These are phyloP conservation scores for Cornus florida DNA, from an alignment of 148 eudicot species.

Conservation along the genomic window DNA sequence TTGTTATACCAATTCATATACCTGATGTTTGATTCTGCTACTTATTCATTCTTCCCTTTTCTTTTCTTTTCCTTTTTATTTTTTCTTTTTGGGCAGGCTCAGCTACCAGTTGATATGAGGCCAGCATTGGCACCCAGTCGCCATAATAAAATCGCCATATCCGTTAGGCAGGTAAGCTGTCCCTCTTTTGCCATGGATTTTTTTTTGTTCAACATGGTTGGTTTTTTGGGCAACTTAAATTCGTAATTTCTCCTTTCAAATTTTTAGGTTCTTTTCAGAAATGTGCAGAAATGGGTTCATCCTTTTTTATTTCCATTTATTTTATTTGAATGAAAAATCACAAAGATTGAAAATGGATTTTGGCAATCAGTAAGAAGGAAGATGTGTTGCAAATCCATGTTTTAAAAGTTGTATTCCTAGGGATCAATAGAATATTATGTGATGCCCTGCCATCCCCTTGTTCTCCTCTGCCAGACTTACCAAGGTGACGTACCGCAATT, in stretches of 20 bases:
- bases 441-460: background rate
- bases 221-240: too few species aligned
- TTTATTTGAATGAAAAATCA: background rate
- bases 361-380: background rate
- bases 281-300: background rate
- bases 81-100: conserved; percentile 58
- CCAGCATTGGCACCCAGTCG: conserved; percentile 74
- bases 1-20: conserved; percentile 8
- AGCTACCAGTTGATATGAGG: conserved; percentile 81
- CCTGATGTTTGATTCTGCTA: conserved; percentile 8
- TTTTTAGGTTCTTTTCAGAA: conserved; percentile 3
- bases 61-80: background rate
- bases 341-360: background rate
- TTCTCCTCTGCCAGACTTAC: background rate
- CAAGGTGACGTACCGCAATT: background rate
- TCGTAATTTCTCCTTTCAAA: background rate
- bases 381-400: background rate
- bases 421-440: background rate
- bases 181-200: background rate
- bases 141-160: conserved; percentile 72
- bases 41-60: background rate
- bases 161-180: conserved; percentile 80
- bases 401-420: background rate
- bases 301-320: background rate
- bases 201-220: too few species aligned